Conservation (phyloP, 1,284 basidiomycete genomes). For the Ceratobasidium sp. region DNA sequence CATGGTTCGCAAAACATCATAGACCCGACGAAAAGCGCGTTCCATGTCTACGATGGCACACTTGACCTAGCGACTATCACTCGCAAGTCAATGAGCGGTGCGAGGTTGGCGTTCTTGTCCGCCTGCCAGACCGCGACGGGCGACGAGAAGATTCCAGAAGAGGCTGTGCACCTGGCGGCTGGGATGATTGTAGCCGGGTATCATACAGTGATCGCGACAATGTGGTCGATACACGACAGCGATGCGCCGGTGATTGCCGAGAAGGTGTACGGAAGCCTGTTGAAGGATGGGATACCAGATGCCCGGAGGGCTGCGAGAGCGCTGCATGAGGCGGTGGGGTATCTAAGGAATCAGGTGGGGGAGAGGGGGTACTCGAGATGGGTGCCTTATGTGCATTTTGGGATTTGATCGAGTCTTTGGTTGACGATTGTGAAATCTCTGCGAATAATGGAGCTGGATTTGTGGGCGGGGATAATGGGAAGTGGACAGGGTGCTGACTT, state of each 20-base stretch:
- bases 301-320: neutral
- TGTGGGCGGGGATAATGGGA: no score
- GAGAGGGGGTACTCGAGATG: neutral
- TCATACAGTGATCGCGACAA: slow-evolving; percentile 27
- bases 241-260: slow-evolving; percentile 36
- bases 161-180: slow-evolving; percentile 28
- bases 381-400: slow-evolving; percentile 6
- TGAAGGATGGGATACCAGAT: neutral
- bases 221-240: slow-evolving; percentile 28
- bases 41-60: slow-evolving; percentile 9
- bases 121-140: slow-evolving; percentile 33
- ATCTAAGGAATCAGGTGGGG: neutral
- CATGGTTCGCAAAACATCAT: slow-evolving; percentile 10
- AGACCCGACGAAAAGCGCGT: neutral
- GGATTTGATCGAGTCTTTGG: no score
- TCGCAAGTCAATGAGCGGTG: neutral
- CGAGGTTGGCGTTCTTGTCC: slow-evolving; percentile 32
- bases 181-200: slow-evolving; percentile 28
- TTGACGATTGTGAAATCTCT: no score
- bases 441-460: no score
- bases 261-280: slow-evolving; percentile 7
- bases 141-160: slow-evolving; percentile 1
- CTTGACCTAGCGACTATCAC: slow-evolving; percentile 14
- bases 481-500: no score
- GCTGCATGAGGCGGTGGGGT: neutral